Base-by-base conservation (phyloP, 2,329 filamentous ascomycete genomes). In the Nemania diffusa region DNA sequence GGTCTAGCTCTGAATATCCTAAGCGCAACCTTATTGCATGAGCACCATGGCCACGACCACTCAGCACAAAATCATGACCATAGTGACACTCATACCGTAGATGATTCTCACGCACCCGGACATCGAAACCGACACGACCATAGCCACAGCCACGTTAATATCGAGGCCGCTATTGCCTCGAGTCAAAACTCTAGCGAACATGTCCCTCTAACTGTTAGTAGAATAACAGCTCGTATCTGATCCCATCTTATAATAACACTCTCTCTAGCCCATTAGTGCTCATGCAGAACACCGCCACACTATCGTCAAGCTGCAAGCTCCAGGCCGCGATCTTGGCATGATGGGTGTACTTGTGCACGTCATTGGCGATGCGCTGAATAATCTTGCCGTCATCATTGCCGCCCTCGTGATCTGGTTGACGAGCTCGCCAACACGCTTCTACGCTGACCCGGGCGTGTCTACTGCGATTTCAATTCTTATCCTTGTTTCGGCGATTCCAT, bases 391-490 rank as follows among this genome's bases (percentile, higher is more conserved):
- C 66, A 92, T 93, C 56, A 81, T 90, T 40, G 86, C 91, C 0
- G 90, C 90, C 0, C 73, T 90, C 1, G 82, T 92, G 34, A 91
- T 94, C 76, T 93, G 90, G 91, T 81, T 89, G 64, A 82, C 85
- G 0, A 75, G 84, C 32, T 88, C 85, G 32, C 81, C 85, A 0
- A 82, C 78, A 3, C 83, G 90, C 37, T 92, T 86, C 80, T 94
- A 93, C 71, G 90, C 89, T 5, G 92, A 94, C 74, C 91, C 92
- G 0, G 89, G 84, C 3, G 85, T 90, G 37, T 88, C 90, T 65
- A 83, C 92, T 76, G 89, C 84, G 57, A 94, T 94, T 72, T 85
- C 90, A 1, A 67, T 92, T n/a, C 90, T 93, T 85, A 92, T 94
- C 46, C 80, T 93, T 2, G 64, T 87, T 0, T 88, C 90, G 0